phyloP scores from a whole-genome alignment of 768 basidiomycete genomes.

The Leucogyrophana mollusca region DNA sequence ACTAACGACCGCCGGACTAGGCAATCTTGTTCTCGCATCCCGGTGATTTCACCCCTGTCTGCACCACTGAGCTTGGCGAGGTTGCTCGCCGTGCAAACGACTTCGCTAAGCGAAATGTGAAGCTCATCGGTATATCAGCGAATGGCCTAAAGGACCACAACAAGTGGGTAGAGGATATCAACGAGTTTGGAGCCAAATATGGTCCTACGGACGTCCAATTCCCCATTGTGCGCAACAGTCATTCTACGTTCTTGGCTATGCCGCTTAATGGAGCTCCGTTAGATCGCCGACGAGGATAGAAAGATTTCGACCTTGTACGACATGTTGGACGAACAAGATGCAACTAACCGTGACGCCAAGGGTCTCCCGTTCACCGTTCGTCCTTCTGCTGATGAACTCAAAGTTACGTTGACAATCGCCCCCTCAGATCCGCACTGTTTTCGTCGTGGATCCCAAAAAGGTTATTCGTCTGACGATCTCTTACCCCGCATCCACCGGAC shows the following conservation, averaged over 20 bases:
- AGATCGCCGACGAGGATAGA: conserved; percentile 93
- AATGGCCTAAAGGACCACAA: conserved; percentile 85
- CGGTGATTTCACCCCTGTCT: conserved; percentile 89
- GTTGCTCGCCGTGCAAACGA: conserved; percentile 85
- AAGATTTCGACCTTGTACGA: conserved; percentile 86
- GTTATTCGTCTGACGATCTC: conserved; percentile 85
- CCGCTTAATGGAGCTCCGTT: background rate
- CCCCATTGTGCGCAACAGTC: conserved; percentile 81
- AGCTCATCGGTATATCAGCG: conserved; percentile 91
- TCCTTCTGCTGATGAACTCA: background rate
- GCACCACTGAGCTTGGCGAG: conserved; percentile 97
- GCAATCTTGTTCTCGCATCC: conserved; percentile 93
- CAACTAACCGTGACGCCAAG: conserved; percentile 82
- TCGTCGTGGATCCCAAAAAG: conserved; percentile 96
- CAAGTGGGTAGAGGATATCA: conserved; percentile 88
- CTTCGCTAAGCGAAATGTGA: conserved; percentile 85
- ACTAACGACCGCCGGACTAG: conserved; percentile 34
- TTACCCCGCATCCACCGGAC: conserved; percentile 95
- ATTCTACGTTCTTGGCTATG: background rate
- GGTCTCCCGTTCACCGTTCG: conserved; percentile 90
- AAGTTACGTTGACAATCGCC: background rate
- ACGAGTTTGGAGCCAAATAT: conserved; percentile 68
- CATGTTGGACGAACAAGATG: conserved; percentile 95
- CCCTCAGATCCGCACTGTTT: conserved; percentile 89
- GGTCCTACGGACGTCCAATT: conserved; percentile 78